These are phyloP conservation scores for Yamadazyma triangularis DNA, from an alignment of 1,139 yeast genomes.

Conservation along the genomic window DNA sequence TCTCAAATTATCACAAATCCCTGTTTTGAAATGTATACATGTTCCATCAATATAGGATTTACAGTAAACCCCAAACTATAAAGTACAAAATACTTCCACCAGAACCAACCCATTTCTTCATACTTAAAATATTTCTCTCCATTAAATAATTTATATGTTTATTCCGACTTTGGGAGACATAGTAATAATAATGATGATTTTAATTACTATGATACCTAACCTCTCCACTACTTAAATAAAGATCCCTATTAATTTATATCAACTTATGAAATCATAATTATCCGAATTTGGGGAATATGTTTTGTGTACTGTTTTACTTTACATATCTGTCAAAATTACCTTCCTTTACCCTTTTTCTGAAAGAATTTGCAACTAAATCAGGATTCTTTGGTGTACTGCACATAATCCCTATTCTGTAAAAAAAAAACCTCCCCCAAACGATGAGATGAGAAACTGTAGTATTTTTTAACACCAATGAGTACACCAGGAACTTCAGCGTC, in stretches of 20 bases:
- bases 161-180: not conserved
- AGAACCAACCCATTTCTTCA: too few relatives aligned
- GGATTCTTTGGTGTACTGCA: not conserved
- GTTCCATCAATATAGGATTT: too few relatives aligned
- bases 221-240: not conserved
- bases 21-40: too few relatives aligned
- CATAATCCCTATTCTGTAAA: constrained; percentile 1
- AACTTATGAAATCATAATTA: not conserved
- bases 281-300: not conserved
- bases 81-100: too few relatives aligned
- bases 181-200: not conserved
- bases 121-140: too few relatives aligned
- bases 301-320: not conserved
- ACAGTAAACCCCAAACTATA: too few relatives aligned
- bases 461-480: constrained; percentile 2
- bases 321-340: not conserved
- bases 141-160: too few relatives aligned
- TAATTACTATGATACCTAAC: not conserved
- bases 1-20: too few relatives aligned
- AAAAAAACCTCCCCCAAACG: not conserved
- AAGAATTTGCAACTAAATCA: not conserved
- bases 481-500: constrained; percentile 44
- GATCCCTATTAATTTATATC: not conserved
- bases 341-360: not conserved
- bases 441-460: constrained; percentile 8